Evolutionary conservation across 2,329 filamentous ascomycete species (phyloP).

Genomic region (Arthrobotrys pseudoclavata): DNA sequence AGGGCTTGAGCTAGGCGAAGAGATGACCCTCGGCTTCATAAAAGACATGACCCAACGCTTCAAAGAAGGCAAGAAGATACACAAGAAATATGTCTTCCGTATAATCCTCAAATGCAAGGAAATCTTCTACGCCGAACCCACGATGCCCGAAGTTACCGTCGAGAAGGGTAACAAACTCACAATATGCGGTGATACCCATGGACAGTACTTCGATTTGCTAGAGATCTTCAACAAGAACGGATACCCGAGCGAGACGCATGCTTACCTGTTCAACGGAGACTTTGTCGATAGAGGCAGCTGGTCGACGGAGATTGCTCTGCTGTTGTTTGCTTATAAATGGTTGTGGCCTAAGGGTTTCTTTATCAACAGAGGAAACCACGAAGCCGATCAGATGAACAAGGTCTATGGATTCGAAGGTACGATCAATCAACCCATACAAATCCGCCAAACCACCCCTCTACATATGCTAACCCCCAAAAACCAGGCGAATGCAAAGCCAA

Average conservation of each 20-base stretch:
- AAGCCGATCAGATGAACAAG: constrained; percentile 99
- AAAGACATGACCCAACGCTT: constrained; percentile 97
- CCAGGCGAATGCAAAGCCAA: constrained; percentile 94
- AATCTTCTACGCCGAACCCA: constrained; percentile 90
- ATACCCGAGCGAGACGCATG: constrained; percentile 84
- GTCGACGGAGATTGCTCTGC: constrained; percentile 95
- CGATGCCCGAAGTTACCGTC: constrained; percentile 94
- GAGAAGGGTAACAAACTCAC: constrained; percentile 83
- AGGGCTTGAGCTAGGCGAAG: constrained; percentile 79
- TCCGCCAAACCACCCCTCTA: background rate
- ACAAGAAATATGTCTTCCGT: constrained; percentile 97
- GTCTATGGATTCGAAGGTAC: constrained; percentile 91
- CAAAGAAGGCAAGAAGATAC: constrained; percentile 94
- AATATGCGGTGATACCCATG: constrained; percentile 97
- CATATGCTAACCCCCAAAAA: background rate
- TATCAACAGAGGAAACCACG: constrained; percentile 97
- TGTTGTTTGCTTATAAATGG: constrained; percentile 98
- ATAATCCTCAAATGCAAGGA: constrained; percentile 92
- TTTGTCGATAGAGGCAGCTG: constrained; percentile 98
- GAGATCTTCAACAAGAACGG: constrained; percentile 96
- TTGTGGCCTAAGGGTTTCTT: constrained; percentile 88
- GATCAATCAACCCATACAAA: background rate
- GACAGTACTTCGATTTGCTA: constrained; percentile 97
- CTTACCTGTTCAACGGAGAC: constrained; percentile 98
- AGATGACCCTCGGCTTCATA: constrained; percentile 97